Evolutionary conservation across 2,329 filamentous ascomycete species (phyloP), one percentile per base, ranked within the genome.

Genomic region (Fusarium dlaminii): DNA sequence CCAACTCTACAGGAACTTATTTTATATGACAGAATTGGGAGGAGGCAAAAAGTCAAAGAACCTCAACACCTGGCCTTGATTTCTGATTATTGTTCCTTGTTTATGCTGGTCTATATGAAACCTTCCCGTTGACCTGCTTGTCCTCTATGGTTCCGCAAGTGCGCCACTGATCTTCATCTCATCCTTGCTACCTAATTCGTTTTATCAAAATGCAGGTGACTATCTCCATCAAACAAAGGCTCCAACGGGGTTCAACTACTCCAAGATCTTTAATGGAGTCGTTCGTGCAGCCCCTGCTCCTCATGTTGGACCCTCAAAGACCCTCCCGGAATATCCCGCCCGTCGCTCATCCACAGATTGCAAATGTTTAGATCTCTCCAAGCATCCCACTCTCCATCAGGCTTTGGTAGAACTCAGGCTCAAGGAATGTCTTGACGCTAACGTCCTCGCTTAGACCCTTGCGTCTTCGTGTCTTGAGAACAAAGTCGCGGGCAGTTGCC

Each of bases 391-490:
- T 96, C 83, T 97, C 95, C 84, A 94, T 93, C 79, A 98, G 84
- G 75, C 91, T 94, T 82, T 92, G 91, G 85, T 97, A 97, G 70
- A 98, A 90, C 82, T 98, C 96, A 3, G 95, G 94, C 86, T 99
- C 96, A 74, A 99, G 86, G 84, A 98, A 99, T 81, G 97, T 98
- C 82, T 94, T 95, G 63, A 98, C 95, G 36, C 93, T 96, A 45
- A 98, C 94, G 82, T 98, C 96, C 86, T 98, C 96, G 72, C 94
- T 96, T 71, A 99, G 83, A 4, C 96, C 96, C 88, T 99, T 99
- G 76, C 96, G 90, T 79, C 95, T 87, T 76, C 96, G 89, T 15
- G 96, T 99, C 89, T 99, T 99, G 72, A 98, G 89, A 61, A 98
- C 95, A 83, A 99, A 98, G 82, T 99, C 96, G 70, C 96, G 89